Evolutionary conservation across 805 yeast species (phyloP).

Genomic region (Pichia exigua): DNA sequence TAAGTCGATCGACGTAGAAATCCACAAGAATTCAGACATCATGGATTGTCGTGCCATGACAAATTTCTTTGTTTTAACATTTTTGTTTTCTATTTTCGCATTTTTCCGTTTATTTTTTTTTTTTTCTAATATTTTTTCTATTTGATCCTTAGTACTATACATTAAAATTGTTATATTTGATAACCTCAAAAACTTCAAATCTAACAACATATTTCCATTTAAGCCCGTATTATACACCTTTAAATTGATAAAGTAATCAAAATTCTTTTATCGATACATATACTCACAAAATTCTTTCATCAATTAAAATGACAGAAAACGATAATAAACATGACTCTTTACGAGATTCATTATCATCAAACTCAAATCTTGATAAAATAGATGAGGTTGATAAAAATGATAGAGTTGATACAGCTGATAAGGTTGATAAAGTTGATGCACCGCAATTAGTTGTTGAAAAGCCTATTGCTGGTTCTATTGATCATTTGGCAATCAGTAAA

Average conservation of each 20-base stretch:
- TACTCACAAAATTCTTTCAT: background rate
- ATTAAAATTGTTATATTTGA: too few relatives aligned
- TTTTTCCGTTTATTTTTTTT: too few relatives aligned
- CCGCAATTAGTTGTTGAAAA: conserved; percentile 7
- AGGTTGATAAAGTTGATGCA: background rate
- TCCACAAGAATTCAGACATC: too few relatives aligned
- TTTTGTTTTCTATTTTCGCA: background rate
- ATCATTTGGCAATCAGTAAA: conserved; percentile 55
- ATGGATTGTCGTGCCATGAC: background rate
- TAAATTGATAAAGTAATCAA: background rate
- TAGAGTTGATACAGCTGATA: background rate
- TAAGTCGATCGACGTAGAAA: too few relatives aligned
- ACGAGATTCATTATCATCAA: background rate
- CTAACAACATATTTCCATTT: background rate
- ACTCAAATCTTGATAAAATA: background rate
- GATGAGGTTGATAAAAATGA: background rate
- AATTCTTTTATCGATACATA: background rate
- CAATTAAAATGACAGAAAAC: background rate
- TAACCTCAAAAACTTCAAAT: too few relatives aligned
- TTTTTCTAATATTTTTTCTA: too few relatives aligned
- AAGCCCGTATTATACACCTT: background rate
- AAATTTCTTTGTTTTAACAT: background rate
- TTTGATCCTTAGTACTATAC: background rate
- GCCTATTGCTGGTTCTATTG: conserved; percentile 27
- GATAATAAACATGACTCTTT: background rate